Conservation (phyloP, 2,329 filamentous ascomycete genomes). For the Sporothrix phasma region DNA sequence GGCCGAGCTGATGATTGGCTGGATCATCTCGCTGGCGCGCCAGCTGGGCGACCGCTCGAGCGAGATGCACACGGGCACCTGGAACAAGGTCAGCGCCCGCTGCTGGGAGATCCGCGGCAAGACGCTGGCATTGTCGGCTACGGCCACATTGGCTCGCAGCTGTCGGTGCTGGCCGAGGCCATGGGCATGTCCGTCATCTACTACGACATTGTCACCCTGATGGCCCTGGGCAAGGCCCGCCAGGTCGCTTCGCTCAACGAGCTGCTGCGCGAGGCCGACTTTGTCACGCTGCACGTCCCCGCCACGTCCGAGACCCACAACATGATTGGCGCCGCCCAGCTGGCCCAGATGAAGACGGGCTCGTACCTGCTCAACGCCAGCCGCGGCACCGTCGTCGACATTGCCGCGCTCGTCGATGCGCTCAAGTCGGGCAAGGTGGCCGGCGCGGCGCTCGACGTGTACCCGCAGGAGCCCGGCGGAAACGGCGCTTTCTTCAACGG, state of each 20-base stretch:
- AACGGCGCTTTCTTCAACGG: constrained; percentile 94
- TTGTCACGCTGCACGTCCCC: constrained; percentile 89
- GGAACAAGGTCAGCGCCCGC: constrained; percentile 95
- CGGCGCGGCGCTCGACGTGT: constrained; percentile 93
- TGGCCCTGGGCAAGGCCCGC: constrained; percentile 80
- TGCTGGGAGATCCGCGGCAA: constrained; percentile 99
- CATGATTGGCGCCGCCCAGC: constrained; percentile 72
- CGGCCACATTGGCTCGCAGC: constrained; percentile 90
- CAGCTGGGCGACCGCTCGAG: constrained; percentile 88
- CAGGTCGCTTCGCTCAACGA: constrained; percentile 71
- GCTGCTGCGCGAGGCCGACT: constrained; percentile 73
- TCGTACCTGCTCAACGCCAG: constrained; percentile 95
- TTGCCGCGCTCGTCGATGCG: constrained; percentile 79
- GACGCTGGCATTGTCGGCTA: constrained; percentile 92
- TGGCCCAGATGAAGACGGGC: constrained; percentile 84
- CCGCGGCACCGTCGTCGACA: constrained; percentile 87
- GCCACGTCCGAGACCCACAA: constrained; percentile 87
- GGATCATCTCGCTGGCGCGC: constrained; percentile 84
- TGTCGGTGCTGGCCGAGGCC: constrained; percentile 88
- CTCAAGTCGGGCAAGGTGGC: constrained; percentile 80
- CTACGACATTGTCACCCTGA: constrained; percentile 88
- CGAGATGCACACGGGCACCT: constrained; percentile 87
- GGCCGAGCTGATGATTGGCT: constrained; percentile 87
- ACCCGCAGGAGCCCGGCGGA: constrained; percentile 82
- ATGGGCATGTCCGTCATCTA: constrained; percentile 99